Percentiles rank a stretch among this genome's conserved stretches.
Conservation (phyloP, 2,329 filamentous ascomycete species). For the Fusarium foetens region DNA sequence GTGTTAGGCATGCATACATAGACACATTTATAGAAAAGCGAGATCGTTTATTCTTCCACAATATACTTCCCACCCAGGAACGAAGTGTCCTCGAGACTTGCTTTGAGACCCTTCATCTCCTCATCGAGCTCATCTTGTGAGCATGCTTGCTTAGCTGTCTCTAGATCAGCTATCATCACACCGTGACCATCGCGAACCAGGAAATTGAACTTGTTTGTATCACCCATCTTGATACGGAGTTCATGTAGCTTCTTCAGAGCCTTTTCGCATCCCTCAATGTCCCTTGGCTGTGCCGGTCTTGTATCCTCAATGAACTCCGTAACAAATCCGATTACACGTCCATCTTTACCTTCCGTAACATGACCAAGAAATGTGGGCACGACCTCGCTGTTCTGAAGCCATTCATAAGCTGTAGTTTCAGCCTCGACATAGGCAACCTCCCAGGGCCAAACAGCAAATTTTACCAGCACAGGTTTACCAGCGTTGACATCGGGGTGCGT, state of each 20-base stretch:
- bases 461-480: slow-evolving; percentile 38
- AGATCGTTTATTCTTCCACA: not conserved
- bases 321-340: slow-evolving; percentile 44
- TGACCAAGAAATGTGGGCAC: slow-evolving; percentile 47
- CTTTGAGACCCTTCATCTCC: slow-evolving; percentile 38
- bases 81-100: slow-evolving; percentile 11
- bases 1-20: not conserved
- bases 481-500: slow-evolving; percentile 38
- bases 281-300: slow-evolving; percentile 34
- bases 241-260: slow-evolving; percentile 39
- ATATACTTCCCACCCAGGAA: not conserved
- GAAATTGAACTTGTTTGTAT: slow-evolving; percentile 47
- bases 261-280: slow-evolving; percentile 39
- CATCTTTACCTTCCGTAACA: slow-evolving; percentile 39
- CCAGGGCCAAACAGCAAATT: slow-evolving; percentile 45
- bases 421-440: slow-evolving; percentile 38
- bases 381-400: slow-evolving; percentile 38
- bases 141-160: slow-evolving; percentile 37
- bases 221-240: slow-evolving; percentile 45
- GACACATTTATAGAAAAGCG: not conserved
- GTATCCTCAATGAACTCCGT: slow-evolving; percentile 38
- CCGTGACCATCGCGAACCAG: slow-evolving; percentile 39
- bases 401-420: slow-evolving; percentile 45
- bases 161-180: slow-evolving; percentile 42
- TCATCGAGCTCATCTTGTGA: slow-evolving; percentile 35